phyloP scores from a whole-genome alignment of 2,329 filamentous ascomycete genomes.

The Phyllosticta citrichinensis region DNA sequence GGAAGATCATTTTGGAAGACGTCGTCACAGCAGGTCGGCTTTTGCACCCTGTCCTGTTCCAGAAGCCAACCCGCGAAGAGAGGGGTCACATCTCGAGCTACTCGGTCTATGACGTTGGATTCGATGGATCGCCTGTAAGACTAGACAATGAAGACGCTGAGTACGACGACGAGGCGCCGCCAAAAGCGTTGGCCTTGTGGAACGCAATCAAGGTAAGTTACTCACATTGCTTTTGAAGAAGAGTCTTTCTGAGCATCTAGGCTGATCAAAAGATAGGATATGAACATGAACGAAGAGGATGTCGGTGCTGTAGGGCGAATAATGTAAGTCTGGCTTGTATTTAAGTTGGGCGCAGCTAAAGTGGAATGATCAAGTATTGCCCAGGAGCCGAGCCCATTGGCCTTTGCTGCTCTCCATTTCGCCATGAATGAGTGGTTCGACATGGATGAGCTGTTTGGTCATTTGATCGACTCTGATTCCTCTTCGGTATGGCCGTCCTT shows the following conservation, averaged over 20 bases:
- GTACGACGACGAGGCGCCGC: slow-evolving; percentile 18
- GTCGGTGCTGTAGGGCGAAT: slow-evolving; percentile 46
- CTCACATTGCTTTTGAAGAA: background rate
- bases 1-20: slow-evolving; percentile 30
- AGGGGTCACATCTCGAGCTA: slow-evolving; percentile 38
- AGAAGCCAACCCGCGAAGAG: slow-evolving; percentile 34
- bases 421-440: slow-evolving; percentile 50
- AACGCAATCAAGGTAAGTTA: slow-evolving; percentile 18
- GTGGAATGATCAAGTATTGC: slow-evolving; percentile 31
- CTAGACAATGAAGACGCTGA: slow-evolving; percentile 25
- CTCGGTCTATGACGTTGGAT: slow-evolving; percentile 47
- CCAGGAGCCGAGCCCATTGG: slow-evolving; percentile 50
- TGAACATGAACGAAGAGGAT: slow-evolving; percentile 29
- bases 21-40: slow-evolving; percentile 38
- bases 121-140: slow-evolving; percentile 34
- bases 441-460: slow-evolving; percentile 49
- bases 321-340: slow-evolving; percentile 22
- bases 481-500: slow-evolving; percentile 17
- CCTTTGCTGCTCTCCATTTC: slow-evolving; percentile 50
- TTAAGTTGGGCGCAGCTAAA: background rate
- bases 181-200: slow-evolving; percentile 25
- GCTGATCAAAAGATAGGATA: slow-evolving; percentile 13
- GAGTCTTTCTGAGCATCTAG: background rate
- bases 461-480: slow-evolving; percentile 41
- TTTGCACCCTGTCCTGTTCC: slow-evolving; percentile 34